Evolutionary conservation across 352 stramenopile genomes (phyloP).

Genomic region (Aphanomyces invadans): DNA sequence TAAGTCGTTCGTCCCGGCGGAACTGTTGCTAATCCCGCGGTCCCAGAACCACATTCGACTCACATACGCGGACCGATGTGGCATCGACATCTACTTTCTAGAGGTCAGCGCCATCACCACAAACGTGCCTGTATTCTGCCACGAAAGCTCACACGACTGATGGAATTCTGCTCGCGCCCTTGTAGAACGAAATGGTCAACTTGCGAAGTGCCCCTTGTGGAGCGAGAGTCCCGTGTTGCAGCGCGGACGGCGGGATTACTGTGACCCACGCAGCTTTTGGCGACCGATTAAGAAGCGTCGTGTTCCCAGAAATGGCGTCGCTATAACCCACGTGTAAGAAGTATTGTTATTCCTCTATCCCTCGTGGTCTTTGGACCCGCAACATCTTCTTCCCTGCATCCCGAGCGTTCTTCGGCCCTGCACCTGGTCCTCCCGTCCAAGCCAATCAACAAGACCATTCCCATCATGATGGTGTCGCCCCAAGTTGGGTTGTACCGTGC

Average conservation of each 20-base stretch:
- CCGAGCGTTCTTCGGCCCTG: no score
- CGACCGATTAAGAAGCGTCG: conserved; percentile 69
- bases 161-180: no score
- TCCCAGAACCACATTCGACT: conserved; percentile 79
- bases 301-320: conserved; percentile 77
- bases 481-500: no score
- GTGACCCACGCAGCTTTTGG: conserved; percentile 73
- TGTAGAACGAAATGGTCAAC: conserved; percentile 76
- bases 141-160: conserved; percentile 13
- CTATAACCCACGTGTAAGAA: conserved; percentile 30
- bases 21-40: conserved; percentile 75
- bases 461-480: no score
- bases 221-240: conserved; percentile 68
- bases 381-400: no score
- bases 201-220: conserved; percentile 73
- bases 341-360: background rate
- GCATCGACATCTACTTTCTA: conserved; percentile 88
- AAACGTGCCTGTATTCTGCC: no score
- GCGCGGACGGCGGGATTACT: conserved; percentile 56
- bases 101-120: conserved; percentile 38
- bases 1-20: conserved; percentile 76
- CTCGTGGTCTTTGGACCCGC: no score
- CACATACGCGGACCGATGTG: conserved; percentile 75
- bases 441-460: no score
- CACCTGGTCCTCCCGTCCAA: no score